Evolutionary conservation across 2,329 filamentous ascomycete genomes (phyloP).

Genomic region (Penicillium sp.): DNA sequence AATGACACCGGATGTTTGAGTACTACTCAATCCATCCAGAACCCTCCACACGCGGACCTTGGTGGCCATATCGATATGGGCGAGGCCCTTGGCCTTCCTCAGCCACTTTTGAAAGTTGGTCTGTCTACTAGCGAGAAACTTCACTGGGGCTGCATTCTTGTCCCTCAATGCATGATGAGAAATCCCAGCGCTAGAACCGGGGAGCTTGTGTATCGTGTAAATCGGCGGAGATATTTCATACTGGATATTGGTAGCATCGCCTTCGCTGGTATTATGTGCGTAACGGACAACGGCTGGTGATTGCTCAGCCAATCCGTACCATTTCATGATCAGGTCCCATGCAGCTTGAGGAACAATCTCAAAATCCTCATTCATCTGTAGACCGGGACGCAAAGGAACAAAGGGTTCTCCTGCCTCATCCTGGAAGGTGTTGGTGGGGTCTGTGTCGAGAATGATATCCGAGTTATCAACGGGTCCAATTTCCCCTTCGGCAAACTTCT

Average conservation of each 20-base stretch:
- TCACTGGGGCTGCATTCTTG: slow-evolving; percentile 57
- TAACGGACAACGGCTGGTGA: slow-evolving; percentile 69
- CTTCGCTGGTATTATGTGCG: slow-evolving; percentile 69
- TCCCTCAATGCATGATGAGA: slow-evolving; percentile 60
- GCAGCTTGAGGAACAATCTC: slow-evolving; percentile 73
- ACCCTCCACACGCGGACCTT: slow-evolving; percentile 77
- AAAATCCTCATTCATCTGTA: slow-evolving; percentile 64
- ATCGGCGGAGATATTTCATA: slow-evolving; percentile 83
- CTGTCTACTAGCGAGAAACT: slow-evolving; percentile 67
- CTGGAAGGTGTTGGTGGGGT: slow-evolving; percentile 38
- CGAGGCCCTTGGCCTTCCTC: slow-evolving; percentile 64
- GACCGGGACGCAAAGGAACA: slow-evolving; percentile 67
- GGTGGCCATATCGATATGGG: slow-evolving; percentile 63
- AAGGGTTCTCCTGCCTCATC: slow-evolving; percentile 54
- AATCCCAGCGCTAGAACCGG: slow-evolving; percentile 54
- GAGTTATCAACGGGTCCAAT: slow-evolving; percentile 85
- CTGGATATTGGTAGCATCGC: slow-evolving; percentile 63
- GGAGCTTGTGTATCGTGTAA: slow-evolving; percentile 78
- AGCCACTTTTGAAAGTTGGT: slow-evolving; percentile 72
- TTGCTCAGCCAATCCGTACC: slow-evolving; percentile 72
- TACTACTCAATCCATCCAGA: slow-evolving; percentile 40
- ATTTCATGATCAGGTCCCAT: slow-evolving; percentile 74
- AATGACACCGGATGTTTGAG: slow-evolving; percentile 40
- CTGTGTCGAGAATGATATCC: slow-evolving; percentile 65
- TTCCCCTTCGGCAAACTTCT: slow-evolving; percentile 57